These are phyloP conservation scores for Candida frijolesensis DNA, from an alignment of 1,139 yeast species.

Conservation along the genomic window DNA sequence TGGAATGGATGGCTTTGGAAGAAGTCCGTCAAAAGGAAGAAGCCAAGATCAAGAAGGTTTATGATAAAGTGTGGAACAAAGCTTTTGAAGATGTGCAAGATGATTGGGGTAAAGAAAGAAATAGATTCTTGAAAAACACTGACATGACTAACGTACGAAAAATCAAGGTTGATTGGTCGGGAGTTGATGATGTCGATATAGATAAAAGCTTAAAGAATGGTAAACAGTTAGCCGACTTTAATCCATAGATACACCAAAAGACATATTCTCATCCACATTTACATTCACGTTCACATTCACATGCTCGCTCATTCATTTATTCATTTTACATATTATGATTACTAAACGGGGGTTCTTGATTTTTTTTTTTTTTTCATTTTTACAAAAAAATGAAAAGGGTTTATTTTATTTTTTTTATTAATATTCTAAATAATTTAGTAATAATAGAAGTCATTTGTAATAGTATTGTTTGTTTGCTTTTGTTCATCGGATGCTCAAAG, in stretches of 20 bases:
- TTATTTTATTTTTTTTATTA: not conserved
- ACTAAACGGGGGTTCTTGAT: constrained; percentile 1
- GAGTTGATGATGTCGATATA: constrained; percentile 51
- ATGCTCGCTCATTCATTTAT: not conserved
- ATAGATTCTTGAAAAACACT: constrained; percentile 69
- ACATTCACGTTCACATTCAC: not conserved
- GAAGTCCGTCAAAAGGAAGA: constrained; percentile 75
- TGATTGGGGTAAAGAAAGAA: constrained; percentile 70
- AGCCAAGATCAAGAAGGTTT: constrained; percentile 64
- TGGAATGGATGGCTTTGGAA: constrained; percentile 97
- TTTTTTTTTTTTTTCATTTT: not conserved
- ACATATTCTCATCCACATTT: not conserved
- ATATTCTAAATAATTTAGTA: constrained; percentile 1
- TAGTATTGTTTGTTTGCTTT: not conserved
- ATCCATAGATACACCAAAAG: constrained; percentile 27
- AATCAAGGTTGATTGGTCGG: constrained; percentile 69
- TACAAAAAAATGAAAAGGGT: not conserved
- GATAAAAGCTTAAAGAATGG: constrained; percentile 28
- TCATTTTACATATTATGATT: not conserved
- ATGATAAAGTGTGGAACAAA: constrained; percentile 72
- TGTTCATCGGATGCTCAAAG: too few species aligned
- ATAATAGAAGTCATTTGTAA: constrained; percentile 1
- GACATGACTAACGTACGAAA: constrained; percentile 55
- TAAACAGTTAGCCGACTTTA: constrained; percentile 45
- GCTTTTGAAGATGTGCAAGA: constrained; percentile 75